phyloP scores from a whole-genome alignment of 129 eudicot species.

The Glebionis coronaria region DNA sequence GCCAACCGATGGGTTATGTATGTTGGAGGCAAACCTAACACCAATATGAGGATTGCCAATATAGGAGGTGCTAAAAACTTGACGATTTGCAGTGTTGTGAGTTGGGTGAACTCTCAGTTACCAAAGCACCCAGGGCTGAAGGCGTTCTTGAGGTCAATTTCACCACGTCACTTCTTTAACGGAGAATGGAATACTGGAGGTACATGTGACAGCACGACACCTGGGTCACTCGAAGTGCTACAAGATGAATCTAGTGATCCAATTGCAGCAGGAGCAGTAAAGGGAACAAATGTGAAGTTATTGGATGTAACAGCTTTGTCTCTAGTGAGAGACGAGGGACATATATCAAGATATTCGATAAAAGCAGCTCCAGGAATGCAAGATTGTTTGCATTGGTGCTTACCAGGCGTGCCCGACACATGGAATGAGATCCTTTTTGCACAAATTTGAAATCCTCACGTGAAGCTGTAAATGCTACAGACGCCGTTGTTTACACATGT shows the following conservation, averaged over 20 bases:
- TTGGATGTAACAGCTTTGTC: conserved; percentile 46
- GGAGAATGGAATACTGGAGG: conserved; percentile 99
- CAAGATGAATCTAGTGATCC: conserved; percentile 61
- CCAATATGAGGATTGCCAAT: conserved; percentile 44
- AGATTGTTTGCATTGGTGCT: conserved; percentile 44
- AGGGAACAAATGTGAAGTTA: conserved; percentile 65
- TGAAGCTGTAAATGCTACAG: too few relatives aligned
- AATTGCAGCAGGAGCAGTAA: conserved; percentile 61
- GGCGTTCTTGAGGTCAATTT: conserved; percentile 73
- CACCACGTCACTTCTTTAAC: conserved; percentile 91
- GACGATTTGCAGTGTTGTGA: conserved; percentile 55
- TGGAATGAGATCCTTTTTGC: conserved; percentile 39
- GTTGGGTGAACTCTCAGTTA: conserved; percentile 66
- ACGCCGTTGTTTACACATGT: too few relatives aligned
- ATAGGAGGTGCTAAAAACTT: conserved; percentile 67
- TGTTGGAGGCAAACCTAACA: conserved; percentile 62
- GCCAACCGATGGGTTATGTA: conserved; percentile 85
- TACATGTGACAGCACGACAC: conserved; percentile 80
- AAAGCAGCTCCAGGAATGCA: conserved; percentile 33
- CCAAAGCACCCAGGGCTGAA: conserved; percentile 55
- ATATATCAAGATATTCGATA: conserved; percentile 29
- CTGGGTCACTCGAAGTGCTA: conserved; percentile 51
- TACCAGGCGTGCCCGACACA: conserved; percentile 38
- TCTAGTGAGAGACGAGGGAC: conserved; percentile 63
- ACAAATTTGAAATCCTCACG: conserved; percentile 23